These are phyloP conservation scores for Digitaria exilis DNA, from an alignment of 202 grass and related monocot species.

Conservation along the genomic window DNA sequence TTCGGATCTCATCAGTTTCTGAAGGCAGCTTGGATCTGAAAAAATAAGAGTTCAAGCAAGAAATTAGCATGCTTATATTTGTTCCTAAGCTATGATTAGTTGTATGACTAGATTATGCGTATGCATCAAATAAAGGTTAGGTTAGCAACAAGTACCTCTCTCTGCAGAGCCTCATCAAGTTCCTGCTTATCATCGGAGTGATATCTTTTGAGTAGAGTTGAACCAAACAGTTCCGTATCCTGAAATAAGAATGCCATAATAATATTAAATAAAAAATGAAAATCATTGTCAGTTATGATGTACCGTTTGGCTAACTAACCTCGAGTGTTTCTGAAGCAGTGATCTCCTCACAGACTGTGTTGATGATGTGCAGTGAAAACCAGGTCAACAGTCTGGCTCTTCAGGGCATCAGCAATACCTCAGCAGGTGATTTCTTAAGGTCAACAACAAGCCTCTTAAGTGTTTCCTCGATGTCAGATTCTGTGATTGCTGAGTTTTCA, in stretches of 20 bases:
- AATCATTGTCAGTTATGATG: background rate
- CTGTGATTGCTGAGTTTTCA: slow-evolving; percentile 85
- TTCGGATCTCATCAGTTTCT: slow-evolving; percentile 99
- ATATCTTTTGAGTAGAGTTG: slow-evolving; percentile 89
- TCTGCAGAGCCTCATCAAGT: slow-evolving; percentile 96
- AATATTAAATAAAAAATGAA: slow-evolving; percentile 8
- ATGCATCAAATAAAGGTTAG: slow-evolving; percentile 13
- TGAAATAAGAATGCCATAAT: slow-evolving; percentile 44
- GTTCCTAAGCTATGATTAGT: background rate
- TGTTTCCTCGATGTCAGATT: slow-evolving; percentile 95
- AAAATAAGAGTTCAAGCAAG: slow-evolving; percentile 28
- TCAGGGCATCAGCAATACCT: slow-evolving; percentile 96
- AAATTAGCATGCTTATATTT: slow-evolving; percentile 18
- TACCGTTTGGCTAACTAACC: slow-evolving; percentile 46
- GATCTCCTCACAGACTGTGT: slow-evolving; percentile 93
- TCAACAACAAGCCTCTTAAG: slow-evolving; percentile 81
- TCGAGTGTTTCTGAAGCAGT: slow-evolving; percentile 90
- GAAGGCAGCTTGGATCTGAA: slow-evolving; percentile 97
- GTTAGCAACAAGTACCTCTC: slow-evolving; percentile 64
- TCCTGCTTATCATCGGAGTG: slow-evolving; percentile 98
- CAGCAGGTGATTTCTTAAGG: slow-evolving; percentile 75
- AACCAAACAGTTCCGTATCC: slow-evolving; percentile 88
- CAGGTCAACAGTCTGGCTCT: slow-evolving; percentile 89
- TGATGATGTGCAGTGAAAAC: slow-evolving; percentile 96
- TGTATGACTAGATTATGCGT: background rate